Conservation (phyloP, 495 filamentous ascomycete species). For the Trichoderma parareesei region DNA sequence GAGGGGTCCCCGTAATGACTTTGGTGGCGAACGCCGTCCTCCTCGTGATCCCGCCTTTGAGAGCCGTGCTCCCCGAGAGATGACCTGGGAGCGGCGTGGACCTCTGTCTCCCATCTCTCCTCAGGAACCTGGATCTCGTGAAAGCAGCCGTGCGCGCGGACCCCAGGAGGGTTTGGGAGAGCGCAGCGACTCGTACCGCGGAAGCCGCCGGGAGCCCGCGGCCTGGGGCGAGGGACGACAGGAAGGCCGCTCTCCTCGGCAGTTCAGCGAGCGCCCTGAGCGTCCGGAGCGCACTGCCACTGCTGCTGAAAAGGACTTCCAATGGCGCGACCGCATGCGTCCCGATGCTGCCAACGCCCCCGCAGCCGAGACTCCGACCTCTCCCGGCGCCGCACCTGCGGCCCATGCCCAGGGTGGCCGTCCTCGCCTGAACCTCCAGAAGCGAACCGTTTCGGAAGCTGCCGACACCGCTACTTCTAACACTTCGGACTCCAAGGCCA, state of each 20-base stretch:
- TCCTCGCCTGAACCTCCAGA: slow-evolving; percentile 74
- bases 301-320: slow-evolving; percentile 76
- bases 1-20: slow-evolving; percentile 35
- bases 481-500: slow-evolving; percentile 63
- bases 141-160: slow-evolving; percentile 56
- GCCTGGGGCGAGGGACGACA: slow-evolving; percentile 80
- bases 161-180: slow-evolving; percentile 50
- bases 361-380: slow-evolving; percentile 61
- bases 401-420: slow-evolving; percentile 49
- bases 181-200: slow-evolving; percentile 37
- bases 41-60: slow-evolving; percentile 49
- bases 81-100: slow-evolving; percentile 95
- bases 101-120: slow-evolving; percentile 65
- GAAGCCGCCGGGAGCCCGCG: slow-evolving; percentile 63
- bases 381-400: slow-evolving; percentile 44
- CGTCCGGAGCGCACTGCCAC: slow-evolving; percentile 68
- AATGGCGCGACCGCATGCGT: slow-evolving; percentile 78
- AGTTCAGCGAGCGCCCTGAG: slow-evolving; percentile 68
- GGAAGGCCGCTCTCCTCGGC: slow-evolving; percentile 67
- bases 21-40: slow-evolving; percentile 19
- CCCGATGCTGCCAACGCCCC: slow-evolving; percentile 52
- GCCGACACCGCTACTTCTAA: slow-evolving; percentile 41
- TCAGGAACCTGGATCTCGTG: slow-evolving; percentile 48
- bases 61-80: slow-evolving; percentile 69
- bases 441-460: slow-evolving; percentile 77